Evolutionary conservation across 306 rosid species (phyloP).

Genomic region (Prosopis cineraria): DNA sequence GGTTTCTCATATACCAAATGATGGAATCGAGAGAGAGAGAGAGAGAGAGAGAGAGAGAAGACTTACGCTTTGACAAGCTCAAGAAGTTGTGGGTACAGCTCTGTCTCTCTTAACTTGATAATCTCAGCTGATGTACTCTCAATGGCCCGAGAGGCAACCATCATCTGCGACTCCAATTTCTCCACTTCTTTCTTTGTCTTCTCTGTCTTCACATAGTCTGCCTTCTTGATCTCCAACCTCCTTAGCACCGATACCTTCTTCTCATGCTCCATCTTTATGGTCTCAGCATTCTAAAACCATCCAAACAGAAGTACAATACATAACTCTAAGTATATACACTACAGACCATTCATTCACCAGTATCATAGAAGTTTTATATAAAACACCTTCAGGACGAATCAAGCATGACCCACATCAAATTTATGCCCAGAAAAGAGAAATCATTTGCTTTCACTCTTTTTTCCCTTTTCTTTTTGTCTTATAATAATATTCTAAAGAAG

Average conservation of each 20-base stretch:
- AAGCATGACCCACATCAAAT: slow-evolving; percentile 40
- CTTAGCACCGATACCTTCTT: slow-evolving; percentile 64
- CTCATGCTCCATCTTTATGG: slow-evolving; percentile 72
- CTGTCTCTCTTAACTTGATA: slow-evolving; percentile 76
- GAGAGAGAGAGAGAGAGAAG: too few relatives aligned
- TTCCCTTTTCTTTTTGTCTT: background rate
- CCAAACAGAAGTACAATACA: background rate
- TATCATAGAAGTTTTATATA: slow-evolving; percentile 14
- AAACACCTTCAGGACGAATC: slow-evolving; percentile 25
- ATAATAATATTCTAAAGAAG: slow-evolving; percentile 25
- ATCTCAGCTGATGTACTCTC: slow-evolving; percentile 89
- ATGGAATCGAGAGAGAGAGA: too few relatives aligned
- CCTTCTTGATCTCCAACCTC: slow-evolving; percentile 88
- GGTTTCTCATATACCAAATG: too few relatives aligned
- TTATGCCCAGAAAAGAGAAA: slow-evolving; percentile 1
- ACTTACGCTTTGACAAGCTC: slow-evolving; percentile 92
- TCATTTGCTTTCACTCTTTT: slow-evolving; percentile 2
- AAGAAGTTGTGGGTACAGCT: slow-evolving; percentile 85
- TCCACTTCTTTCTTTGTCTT: slow-evolving; percentile 90
- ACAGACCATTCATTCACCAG: background rate
- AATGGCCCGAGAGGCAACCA: slow-evolving; percentile 90
- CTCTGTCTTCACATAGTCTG: slow-evolving; percentile 84
- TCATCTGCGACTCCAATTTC: slow-evolving; percentile 87
- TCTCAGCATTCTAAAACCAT: slow-evolving; percentile 70
- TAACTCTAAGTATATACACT: background rate